Evolutionary conservation across 2,329 filamentous ascomycete genomes (phyloP).

Genomic region (Diaporthe caulivora): DNA sequence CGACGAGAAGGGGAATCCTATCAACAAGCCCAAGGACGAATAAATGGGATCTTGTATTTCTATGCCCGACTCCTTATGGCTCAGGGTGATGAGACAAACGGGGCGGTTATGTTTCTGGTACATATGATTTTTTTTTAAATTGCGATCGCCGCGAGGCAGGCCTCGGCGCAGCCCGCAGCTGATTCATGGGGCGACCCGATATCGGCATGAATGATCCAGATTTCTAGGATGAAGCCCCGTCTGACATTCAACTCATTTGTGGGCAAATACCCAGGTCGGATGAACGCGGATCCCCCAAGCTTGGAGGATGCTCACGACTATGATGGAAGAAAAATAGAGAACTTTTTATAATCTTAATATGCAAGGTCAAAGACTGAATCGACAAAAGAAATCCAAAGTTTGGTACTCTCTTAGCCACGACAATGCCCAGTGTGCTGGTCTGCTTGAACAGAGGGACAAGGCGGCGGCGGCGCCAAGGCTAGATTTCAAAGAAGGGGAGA

Average conservation of each 20-base stretch:
- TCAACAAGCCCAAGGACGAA: slow-evolving; percentile 49
- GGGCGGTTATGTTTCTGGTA: neutral
- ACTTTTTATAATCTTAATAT: slow-evolving; percentile 23
- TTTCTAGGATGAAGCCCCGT: neutral
- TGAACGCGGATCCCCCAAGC: neutral
- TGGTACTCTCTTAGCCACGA: neutral
- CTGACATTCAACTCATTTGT: neutral
- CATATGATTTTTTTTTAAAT: slow-evolving; percentile 7
- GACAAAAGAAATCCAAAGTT: neutral
- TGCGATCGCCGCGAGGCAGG: slow-evolving; percentile 20
- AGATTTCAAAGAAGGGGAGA: neutral
- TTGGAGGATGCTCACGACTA: slow-evolving; percentile 2
- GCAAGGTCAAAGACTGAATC: neutral
- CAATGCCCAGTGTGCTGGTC: neutral
- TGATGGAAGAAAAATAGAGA: neutral
- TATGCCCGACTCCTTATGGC: too few species aligned
- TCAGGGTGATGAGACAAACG: neutral
- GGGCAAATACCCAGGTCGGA: neutral
- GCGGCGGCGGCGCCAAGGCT: neutral
- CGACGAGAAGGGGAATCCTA: slow-evolving; percentile 56
- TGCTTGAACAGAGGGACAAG: neutral
- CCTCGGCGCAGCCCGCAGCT: slow-evolving; percentile 13
- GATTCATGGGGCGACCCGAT: slow-evolving; percentile 1
- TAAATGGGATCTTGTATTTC: neutral
- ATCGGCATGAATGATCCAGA: neutral